Evolutionary conservation across 1,139 yeast species (phyloP).

Genomic region (Magnusiomyces suaveolens): DNA sequence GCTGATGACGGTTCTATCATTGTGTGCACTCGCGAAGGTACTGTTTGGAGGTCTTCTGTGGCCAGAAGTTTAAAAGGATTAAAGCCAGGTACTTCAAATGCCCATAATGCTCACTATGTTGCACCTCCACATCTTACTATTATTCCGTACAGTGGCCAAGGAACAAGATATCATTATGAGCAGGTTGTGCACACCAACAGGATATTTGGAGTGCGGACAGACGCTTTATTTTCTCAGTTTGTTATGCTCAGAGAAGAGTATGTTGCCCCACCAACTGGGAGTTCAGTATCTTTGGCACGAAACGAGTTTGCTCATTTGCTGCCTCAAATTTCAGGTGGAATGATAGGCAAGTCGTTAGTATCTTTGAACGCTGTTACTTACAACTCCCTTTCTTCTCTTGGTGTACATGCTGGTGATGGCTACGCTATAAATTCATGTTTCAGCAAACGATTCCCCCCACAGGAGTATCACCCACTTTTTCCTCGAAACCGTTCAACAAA

Average conservation of each 20-base stretch:
- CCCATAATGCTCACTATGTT: background rate
- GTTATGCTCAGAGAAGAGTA: constrained; percentile 56
- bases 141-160: background rate
- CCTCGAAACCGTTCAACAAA: background rate
- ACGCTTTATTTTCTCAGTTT: constrained; percentile 57
- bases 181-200: constrained; percentile 47
- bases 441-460: background rate
- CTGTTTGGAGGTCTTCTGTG: constrained; percentile 37
- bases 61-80: constrained; percentile 11
- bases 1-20: constrained; percentile 61
- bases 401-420: background rate
- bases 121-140: background rate
- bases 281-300: background rate
- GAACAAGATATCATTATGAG: constrained; percentile 40
- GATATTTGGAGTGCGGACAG: constrained; percentile 53
- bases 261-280: background rate
- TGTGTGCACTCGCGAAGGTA: constrained; percentile 58
- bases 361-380: background rate
- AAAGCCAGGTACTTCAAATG: background rate
- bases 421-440: constrained; percentile 1
- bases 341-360: background rate
- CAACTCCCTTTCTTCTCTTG: background rate
- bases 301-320: background rate
- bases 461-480: background rate
- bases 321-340: background rate